These are phyloP conservation scores for Panus rudis DNA, from an alignment of 768 basidiomycete species.

Conservation along the genomic window DNA sequence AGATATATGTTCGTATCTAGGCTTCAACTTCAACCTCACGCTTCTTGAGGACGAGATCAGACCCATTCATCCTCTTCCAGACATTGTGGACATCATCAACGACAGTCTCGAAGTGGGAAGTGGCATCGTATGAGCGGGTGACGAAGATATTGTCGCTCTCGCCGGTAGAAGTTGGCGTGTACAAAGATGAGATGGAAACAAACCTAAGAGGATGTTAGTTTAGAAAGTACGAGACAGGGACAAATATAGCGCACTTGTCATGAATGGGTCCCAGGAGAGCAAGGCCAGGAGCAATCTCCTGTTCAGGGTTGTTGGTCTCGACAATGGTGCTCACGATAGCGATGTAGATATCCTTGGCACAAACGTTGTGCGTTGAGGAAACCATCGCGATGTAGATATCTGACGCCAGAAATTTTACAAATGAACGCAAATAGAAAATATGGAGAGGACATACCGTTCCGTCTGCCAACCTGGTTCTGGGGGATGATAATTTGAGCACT, in stretches of 20 bases:
- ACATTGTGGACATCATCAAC: slow-evolving; percentile 96
- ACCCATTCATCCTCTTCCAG: slow-evolving; percentile 81
- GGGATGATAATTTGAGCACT: slow-evolving; percentile 97
- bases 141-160: slow-evolving; percentile 88
- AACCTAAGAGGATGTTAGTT: slow-evolving; percentile 47
- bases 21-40: slow-evolving; percentile 64
- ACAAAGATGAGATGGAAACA: slow-evolving; percentile 80
- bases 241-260: slow-evolving; percentile 65
- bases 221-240: background rate
- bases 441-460: slow-evolving; percentile 62
- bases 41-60: slow-evolving; percentile 81
- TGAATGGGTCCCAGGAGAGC: slow-evolving; percentile 86
- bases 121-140: slow-evolving; percentile 97
- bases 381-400: slow-evolving; percentile 99
- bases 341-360: slow-evolving; percentile 90
- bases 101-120: slow-evolving; percentile 98
- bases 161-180: slow-evolving; percentile 82
- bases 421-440: slow-evolving; percentile 4
- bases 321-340: slow-evolving; percentile 99
- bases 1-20: no score
- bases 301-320: slow-evolving; percentile 87
- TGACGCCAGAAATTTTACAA: no score
- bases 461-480: slow-evolving; percentile 91
- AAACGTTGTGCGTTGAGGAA: slow-evolving; percentile 95
- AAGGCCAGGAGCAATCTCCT: slow-evolving; percentile 88